These are phyloP conservation scores for Boeremia exigua DNA, from an alignment of 2,329 filamentous ascomycete species.

Conservation along the genomic window DNA sequence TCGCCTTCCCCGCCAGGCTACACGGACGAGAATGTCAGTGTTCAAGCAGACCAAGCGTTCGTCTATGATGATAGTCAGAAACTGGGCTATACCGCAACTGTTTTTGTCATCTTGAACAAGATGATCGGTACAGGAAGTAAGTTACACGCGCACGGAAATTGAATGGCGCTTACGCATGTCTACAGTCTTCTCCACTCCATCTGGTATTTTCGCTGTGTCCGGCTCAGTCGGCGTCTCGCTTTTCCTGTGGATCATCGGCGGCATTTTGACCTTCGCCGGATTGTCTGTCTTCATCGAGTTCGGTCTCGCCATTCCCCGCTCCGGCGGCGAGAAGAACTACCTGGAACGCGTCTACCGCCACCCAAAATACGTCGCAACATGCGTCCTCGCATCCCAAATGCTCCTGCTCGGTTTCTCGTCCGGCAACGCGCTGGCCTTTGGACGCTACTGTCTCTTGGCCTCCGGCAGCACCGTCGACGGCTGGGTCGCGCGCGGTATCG, in stretches of 20 bases:
- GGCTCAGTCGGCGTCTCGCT: slow-evolving; percentile 62
- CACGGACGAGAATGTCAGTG: slow-evolving; percentile 28
- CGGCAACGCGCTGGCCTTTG: slow-evolving; percentile 64
- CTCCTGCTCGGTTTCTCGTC: slow-evolving; percentile 67
- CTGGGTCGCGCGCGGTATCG: slow-evolving; percentile 64
- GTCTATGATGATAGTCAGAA: slow-evolving; percentile 42
- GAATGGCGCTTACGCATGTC: slow-evolving; percentile 4
- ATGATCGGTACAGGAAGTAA: slow-evolving; percentile 39
- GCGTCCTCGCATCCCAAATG: slow-evolving; percentile 67
- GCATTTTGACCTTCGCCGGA: slow-evolving; percentile 63
- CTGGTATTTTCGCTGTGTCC: slow-evolving; percentile 61
- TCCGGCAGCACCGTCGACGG: slow-evolving; percentile 58
- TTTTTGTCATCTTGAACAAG: slow-evolving; percentile 46
- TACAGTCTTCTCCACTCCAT: slow-evolving; percentile 62
- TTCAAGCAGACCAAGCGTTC: slow-evolving; percentile 43
- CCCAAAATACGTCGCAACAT: slow-evolving; percentile 65
- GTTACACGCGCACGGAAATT: slow-evolving; percentile 7
- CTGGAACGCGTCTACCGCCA: slow-evolving; percentile 67
- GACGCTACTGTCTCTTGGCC: slow-evolving; percentile 64
- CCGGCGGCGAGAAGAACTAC: slow-evolving; percentile 71
- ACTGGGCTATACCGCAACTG: slow-evolving; percentile 41
- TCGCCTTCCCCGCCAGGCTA: slow-evolving; percentile 23
- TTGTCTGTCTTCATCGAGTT: slow-evolving; percentile 69
- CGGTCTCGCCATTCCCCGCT: slow-evolving; percentile 66
- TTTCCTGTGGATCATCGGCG: slow-evolving; percentile 61